phyloP scores from a whole-genome alignment of 2,329 filamentous ascomycete species.

The Pseudonectria buxi region DNA sequence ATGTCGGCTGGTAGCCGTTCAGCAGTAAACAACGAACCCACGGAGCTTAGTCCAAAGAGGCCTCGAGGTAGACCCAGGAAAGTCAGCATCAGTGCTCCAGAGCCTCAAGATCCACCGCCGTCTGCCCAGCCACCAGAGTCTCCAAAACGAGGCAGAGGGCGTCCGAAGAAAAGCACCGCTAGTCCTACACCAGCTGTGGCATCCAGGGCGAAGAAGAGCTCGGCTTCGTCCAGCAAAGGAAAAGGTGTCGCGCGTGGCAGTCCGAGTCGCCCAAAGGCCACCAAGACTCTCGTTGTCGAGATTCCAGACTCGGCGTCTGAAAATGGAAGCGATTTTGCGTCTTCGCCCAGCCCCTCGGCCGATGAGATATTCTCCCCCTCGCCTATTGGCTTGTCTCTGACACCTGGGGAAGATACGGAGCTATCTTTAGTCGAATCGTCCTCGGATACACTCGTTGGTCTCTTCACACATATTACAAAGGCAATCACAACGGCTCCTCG shows the following conservation, averaged over 20 bases:
- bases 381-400: slow-evolving; percentile 36
- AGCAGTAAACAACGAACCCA: slow-evolving; percentile 9
- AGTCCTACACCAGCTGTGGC: slow-evolving; percentile 2
- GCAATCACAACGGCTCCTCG: slow-evolving; percentile 47
- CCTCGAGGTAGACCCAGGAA: slow-evolving; percentile 31
- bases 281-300: slow-evolving; percentile 29
- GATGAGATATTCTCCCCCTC: slow-evolving; percentile 37
- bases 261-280: slow-evolving; percentile 9
- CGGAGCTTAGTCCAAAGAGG: slow-evolving; percentile 13
- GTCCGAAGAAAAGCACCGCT: slow-evolving; percentile 32
- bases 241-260: slow-evolving; percentile 5
- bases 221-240: slow-evolving; percentile 8
- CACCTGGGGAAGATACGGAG: slow-evolving; percentile 39
- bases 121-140: slow-evolving; percentile 27
- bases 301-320: slow-evolving; percentile 47
- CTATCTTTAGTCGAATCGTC: slow-evolving; percentile 33
- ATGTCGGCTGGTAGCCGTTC: slow-evolving; percentile 7
- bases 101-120: slow-evolving; percentile 28
- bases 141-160: slow-evolving; percentile 33
- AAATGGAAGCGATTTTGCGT: slow-evolving; percentile 18
- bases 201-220: slow-evolving; percentile 7
- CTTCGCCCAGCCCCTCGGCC: slow-evolving; percentile 28
- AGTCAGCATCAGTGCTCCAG: slow-evolving; percentile 12
- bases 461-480: slow-evolving; percentile 48
- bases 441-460: slow-evolving; percentile 34